These are phyloP conservation scores for Ophiorrhiza pumila DNA, from an alignment of 257 asterid species.

Conservation along the genomic window DNA sequence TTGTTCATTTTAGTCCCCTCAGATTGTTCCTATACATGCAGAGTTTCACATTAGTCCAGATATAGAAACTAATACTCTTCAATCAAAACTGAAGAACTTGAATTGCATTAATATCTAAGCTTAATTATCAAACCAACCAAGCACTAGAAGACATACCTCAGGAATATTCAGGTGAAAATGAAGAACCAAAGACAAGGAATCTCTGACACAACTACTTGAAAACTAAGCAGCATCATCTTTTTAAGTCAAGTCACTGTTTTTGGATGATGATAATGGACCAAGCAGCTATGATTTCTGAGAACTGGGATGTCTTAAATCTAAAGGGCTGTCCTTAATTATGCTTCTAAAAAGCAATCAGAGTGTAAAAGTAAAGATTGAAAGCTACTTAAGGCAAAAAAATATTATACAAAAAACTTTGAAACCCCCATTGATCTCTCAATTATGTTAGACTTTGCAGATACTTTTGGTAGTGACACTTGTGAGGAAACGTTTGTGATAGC, in stretches of 20 bases:
- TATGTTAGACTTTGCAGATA: conserved; percentile 29
- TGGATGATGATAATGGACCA: conserved; percentile 34
- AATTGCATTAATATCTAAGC: not conserved
- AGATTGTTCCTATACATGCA: not conserved
- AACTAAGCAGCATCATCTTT: conserved; percentile 21
- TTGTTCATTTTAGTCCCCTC: not conserved
- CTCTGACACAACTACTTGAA: conserved; percentile 14
- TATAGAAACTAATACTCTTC: not conserved
- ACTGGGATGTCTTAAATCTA: conserved; percentile 24
- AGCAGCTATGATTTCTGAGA: conserved; percentile 17
- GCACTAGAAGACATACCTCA: not conserved
- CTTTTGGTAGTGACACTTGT: conserved; percentile 35
- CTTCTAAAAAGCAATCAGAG: conserved; percentile 49
- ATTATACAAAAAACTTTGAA: not conserved
- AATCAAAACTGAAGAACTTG: not conserved
- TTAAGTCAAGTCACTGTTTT: conserved; percentile 25
- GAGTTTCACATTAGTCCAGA: not conserved
- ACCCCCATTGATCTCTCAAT: conserved; percentile 37
- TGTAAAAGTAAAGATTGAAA: conserved; percentile 39
- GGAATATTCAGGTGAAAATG: conserved; percentile 1
- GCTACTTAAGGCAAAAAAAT: conserved; percentile 35
- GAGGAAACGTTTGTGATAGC: conserved; percentile 24
- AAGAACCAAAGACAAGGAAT: not conserved
- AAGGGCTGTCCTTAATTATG: conserved; percentile 28
- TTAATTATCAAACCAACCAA: not conserved